phyloP scores from a whole-genome alignment of 2,329 filamentous ascomycete species.

The Epichloe elymi region DNA sequence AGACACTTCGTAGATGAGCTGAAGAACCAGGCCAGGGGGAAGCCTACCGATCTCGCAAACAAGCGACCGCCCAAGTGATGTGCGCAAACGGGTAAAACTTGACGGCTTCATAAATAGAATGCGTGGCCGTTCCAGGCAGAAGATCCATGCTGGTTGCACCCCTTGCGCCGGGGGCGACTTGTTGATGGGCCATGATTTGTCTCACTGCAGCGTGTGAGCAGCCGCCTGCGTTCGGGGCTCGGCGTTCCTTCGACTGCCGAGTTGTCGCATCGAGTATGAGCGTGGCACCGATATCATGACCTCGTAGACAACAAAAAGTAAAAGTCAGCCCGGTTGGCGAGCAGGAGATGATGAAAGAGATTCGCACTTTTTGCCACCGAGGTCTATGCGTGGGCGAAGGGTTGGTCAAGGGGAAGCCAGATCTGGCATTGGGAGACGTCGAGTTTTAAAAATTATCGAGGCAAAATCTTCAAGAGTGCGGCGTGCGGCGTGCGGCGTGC shows the following conservation, averaged over 20 bases:
- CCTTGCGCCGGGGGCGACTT: too few species aligned
- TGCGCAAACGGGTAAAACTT: not conserved
- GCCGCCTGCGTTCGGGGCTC: constrained; percentile 19
- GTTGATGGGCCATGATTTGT: not conserved
- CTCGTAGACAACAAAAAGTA: constrained; percentile 31
- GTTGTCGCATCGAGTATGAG: constrained; percentile 43
- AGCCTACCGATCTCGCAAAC: constrained; percentile 24
- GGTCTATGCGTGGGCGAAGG: constrained; percentile 42
- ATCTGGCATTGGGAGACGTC: constrained; percentile 48
- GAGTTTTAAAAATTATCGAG: too few species aligned
- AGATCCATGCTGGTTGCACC: too few species aligned
- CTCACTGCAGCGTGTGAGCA: not conserved
- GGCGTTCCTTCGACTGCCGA: constrained; percentile 33
- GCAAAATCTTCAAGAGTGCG: too few species aligned
- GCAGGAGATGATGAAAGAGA: constrained; percentile 17
- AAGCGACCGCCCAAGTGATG: constrained; percentile 15
- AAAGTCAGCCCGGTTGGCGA: constrained; percentile 22
- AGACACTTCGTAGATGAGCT: constrained; percentile 38
- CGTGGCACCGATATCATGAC: constrained; percentile 36
- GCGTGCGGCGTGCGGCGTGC: too few species aligned
- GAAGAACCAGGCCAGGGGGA: constrained; percentile 34
- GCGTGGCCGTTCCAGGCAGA: too few species aligned
- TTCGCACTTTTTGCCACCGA: constrained; percentile 45
- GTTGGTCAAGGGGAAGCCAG: constrained; percentile 32
- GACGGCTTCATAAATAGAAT: too few species aligned